phyloP scores from a whole-genome alignment of 169 alveolate species.

The Theileria orientalis region DNA sequence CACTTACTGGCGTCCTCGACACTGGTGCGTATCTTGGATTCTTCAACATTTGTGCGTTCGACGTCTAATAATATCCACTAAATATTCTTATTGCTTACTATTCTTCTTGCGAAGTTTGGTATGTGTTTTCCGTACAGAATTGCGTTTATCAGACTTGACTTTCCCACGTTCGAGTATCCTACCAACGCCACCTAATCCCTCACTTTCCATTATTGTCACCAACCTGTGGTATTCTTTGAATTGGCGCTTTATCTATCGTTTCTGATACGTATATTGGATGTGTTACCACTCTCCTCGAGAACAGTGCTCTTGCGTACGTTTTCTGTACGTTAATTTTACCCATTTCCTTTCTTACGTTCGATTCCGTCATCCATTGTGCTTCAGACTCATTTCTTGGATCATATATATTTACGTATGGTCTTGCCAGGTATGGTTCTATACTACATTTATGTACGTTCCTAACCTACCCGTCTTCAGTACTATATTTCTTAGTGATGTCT shows the following conservation, averaged over 20 bases:
- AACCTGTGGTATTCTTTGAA: conserved; percentile 77
- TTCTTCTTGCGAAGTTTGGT: conserved; percentile 59
- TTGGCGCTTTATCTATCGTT: conserved; percentile 78
- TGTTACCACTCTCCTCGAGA: conserved; percentile 73
- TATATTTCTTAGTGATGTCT: not conserved
- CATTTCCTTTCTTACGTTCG: conserved; percentile 49
- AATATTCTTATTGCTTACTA: conserved; percentile 29
- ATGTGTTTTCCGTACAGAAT: conserved; percentile 78
- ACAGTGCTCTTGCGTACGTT: conserved; percentile 40
- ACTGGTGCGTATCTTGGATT: conserved; percentile 75
- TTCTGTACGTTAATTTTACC: conserved; percentile 10
- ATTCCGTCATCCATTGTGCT: conserved; percentile 67
- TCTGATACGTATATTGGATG: conserved; percentile 84
- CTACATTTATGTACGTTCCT: not conserved
- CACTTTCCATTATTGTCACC: not conserved
- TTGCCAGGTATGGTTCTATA: conserved; percentile 70
- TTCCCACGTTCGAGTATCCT: conserved; percentile 92
- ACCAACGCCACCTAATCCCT: conserved; percentile 83
- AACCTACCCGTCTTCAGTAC: not conserved
- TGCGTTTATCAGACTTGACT: conserved; percentile 89
- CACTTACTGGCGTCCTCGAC: conserved; percentile 75
- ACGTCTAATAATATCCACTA: not conserved
- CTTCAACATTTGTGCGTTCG: conserved; percentile 64
- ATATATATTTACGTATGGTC: conserved; percentile 73
- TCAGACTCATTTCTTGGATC: conserved; percentile 39